phyloP scores from a whole-genome alignment of 179 eudicot species.

The Carnegiea gigantea region DNA sequence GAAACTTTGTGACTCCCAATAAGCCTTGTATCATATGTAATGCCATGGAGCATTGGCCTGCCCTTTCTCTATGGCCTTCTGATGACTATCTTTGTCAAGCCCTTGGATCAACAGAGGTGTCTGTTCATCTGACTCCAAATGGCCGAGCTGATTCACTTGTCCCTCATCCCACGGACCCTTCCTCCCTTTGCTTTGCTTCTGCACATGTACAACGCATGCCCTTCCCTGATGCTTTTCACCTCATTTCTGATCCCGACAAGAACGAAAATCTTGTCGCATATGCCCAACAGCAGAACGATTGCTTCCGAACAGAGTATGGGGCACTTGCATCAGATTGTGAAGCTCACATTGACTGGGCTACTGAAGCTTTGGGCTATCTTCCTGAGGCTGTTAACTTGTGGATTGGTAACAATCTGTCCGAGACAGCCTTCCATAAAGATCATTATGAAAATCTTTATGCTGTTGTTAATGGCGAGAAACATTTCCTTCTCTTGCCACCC shows the following conservation, averaged over 20 bases:
- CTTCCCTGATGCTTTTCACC: conserved; percentile 51
- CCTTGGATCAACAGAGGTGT: conserved; percentile 55
- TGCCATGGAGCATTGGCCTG: conserved; percentile 77
- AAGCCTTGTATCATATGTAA: conserved; percentile 86
- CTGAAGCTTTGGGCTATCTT: conserved; percentile 68
- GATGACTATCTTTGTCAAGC: conserved; percentile 49
- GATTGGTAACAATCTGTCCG: conserved; percentile 67
- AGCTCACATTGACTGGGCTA: conserved; percentile 73
- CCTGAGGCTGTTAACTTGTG: conserved; percentile 96
- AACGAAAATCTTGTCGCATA: conserved; percentile 51
- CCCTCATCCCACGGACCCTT: conserved; percentile 45
- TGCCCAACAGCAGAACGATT: conserved; percentile 95
- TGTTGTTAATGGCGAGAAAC: conserved; percentile 85
- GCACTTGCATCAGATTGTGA: conserved; percentile 64
- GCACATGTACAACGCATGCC: conserved; percentile 58
- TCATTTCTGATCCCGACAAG: conserved; percentile 35
- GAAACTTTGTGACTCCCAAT: conserved; percentile 68
- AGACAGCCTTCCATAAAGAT: conserved; percentile 90
- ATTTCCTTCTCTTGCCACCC: conserved; percentile 87
- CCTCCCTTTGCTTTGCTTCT: conserved; percentile 78
- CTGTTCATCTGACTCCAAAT: conserved; percentile 88
- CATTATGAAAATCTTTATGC: conserved; percentile 94
- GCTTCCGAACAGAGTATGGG: conserved; percentile 65
- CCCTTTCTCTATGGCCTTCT: conserved; percentile 72
- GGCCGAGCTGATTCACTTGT: conserved; percentile 81